Evolutionary conservation across 78 protist species (phyloP).

Genomic region (Guillardia theta): DNA sequence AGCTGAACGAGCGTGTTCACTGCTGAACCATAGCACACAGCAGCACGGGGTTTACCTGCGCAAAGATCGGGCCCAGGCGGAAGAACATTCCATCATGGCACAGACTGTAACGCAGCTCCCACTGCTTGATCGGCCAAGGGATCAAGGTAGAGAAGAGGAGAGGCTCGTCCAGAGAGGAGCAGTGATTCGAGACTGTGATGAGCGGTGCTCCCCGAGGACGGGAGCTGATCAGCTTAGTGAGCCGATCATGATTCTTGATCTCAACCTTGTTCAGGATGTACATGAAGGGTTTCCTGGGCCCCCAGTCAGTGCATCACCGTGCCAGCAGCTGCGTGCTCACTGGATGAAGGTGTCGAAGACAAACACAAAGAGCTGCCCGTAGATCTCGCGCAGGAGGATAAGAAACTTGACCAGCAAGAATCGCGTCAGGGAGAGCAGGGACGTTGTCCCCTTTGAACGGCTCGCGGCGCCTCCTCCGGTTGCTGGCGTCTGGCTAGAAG

Average conservation of each 20-base stretch:
- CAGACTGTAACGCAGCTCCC: background rate
- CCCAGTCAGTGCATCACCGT: background rate
- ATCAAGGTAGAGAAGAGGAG: background rate
- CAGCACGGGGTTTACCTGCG: no score
- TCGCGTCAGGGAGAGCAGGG: no score
- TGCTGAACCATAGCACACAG: no score
- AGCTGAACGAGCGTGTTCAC: no score
- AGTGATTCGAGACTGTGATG: slow-evolving; percentile 30
- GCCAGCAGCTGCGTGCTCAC: background rate
- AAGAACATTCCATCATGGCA: background rate
- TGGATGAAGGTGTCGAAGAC: slow-evolving; percentile 6
- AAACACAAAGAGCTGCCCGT: background rate
- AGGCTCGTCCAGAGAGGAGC: slow-evolving; percentile 31
- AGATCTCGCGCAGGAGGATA: background rate
- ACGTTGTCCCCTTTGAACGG: no score
- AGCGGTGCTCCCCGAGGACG: background rate
- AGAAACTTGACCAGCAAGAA: background rate
- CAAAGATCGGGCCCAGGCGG: background rate
- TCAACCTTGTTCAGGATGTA: background rate
- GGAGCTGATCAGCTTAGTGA: background rate
- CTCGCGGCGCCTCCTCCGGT: no score
- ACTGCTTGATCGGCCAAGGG: slow-evolving; percentile 30
- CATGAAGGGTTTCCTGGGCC: background rate
- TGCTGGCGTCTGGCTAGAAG: no score
- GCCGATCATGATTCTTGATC: background rate